A percentile compares a stretch with the other conserved stretches of the same genome.
phyloP scores from a whole-genome alignment of 225 moss, liverwort and hornwort species.

The Takakia lepidozioides region DNA sequence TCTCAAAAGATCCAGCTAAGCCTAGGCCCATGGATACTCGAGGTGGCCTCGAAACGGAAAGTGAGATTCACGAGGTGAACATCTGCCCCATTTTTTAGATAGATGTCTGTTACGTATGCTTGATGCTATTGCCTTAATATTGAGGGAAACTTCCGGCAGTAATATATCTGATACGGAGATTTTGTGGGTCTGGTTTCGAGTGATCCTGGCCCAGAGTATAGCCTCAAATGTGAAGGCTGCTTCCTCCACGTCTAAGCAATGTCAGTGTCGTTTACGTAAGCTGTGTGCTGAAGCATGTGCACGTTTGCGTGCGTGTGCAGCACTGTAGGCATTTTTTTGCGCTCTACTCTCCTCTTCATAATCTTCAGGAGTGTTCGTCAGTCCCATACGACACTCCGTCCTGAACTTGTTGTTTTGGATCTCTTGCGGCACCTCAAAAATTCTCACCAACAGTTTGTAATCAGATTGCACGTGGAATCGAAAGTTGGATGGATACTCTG shows the following conservation, averaged over 20 bases:
- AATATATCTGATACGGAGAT: not conserved
- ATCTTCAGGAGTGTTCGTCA: no score
- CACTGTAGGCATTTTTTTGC: not conserved
- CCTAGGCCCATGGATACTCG: constrained; percentile 1
- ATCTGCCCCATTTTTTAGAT: not conserved
- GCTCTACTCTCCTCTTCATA: not conserved
- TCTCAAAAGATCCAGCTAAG: not conserved
- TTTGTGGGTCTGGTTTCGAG: not conserved
- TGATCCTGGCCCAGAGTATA: not conserved
- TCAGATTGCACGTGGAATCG: not conserved
- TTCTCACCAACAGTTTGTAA: not conserved
- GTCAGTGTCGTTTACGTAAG: not conserved
- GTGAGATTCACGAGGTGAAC: no score
- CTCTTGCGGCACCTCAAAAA: not conserved
- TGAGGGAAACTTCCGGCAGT: not conserved
- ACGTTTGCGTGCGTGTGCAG: not conserved
- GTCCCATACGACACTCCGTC: not conserved
- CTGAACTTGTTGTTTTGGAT: not conserved
- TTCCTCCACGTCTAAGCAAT: not conserved
- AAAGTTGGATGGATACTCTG: not conserved
- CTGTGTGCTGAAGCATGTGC: not conserved
- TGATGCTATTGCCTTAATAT: not conserved
- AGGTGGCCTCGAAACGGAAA: no score
- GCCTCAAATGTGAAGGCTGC: not conserved
- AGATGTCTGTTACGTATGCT: not conserved